Percentiles rank a stretch among this genome's conserved stretches.
phyloP scores from a whole-genome alignment of 2,329 filamentous ascomycete species.

The Colletotrichum limetticola region DNA sequence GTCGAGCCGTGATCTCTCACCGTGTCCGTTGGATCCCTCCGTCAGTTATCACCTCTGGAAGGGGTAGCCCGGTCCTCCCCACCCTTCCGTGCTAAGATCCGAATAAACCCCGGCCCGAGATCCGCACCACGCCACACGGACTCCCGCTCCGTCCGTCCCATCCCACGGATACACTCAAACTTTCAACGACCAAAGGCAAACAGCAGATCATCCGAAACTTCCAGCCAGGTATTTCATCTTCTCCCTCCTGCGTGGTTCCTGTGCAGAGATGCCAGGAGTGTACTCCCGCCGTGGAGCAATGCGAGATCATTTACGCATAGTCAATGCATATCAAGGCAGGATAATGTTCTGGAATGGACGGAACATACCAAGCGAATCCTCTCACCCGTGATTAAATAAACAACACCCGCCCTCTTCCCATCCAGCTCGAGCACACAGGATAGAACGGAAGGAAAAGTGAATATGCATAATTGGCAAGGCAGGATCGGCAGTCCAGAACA shows the following conservation, averaged over 20 bases:
- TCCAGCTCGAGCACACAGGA: no score
- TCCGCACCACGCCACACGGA: conserved; percentile 19
- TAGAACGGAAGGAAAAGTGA: no score
- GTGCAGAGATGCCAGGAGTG: neutral
- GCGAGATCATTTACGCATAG: no score
- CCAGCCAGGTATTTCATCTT: neutral
- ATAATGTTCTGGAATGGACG: no score
- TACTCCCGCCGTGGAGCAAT: neutral
- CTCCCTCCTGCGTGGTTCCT: neutral
- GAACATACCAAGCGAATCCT: no score
- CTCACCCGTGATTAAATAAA: no score
- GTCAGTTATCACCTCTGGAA: neutral
- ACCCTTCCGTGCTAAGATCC: neutral
- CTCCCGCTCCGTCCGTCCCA: conserved; percentile 16
- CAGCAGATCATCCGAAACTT: conserved; percentile 2
- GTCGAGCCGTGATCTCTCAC: neutral
- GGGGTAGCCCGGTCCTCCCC: neutral
- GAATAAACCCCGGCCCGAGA: neutral
- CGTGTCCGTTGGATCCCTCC: no score
- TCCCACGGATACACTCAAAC: neutral
- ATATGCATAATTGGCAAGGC: no score
- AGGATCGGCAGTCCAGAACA: no score
- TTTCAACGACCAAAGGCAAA: neutral
- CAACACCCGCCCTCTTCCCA: no score
- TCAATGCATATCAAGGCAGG: no score